A percentile compares a stretch with the other conserved stretches of the same genome.
phyloP scores from a whole-genome alignment of 352 stramenopile species.

The Globisporangium radiosum region DNA sequence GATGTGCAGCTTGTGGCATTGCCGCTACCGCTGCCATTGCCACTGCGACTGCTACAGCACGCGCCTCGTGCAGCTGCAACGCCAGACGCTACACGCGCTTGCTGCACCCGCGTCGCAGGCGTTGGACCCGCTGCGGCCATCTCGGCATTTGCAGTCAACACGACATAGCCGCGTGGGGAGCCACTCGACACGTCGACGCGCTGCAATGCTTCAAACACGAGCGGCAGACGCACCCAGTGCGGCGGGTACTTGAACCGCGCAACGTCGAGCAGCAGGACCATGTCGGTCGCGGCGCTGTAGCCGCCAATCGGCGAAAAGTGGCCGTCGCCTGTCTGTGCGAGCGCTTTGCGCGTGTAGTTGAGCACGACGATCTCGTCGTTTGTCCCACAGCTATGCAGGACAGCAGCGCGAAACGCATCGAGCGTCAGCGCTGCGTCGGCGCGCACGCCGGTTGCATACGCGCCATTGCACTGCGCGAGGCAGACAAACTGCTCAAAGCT shows the following conservation, averaged over 20 bases:
- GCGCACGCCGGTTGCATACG: slow-evolving; percentile 38
- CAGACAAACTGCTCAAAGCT: slow-evolving; percentile 66
- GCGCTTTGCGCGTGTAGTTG: slow-evolving; percentile 88
- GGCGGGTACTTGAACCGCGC: slow-evolving; percentile 96
- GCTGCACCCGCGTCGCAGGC: slow-evolving; percentile 1
- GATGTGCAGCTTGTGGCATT: no score
- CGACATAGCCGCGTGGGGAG: slow-evolving; percentile 15
- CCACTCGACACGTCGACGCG: slow-evolving; percentile 36
- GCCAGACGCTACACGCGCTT: not conserved
- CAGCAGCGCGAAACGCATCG: slow-evolving; percentile 47
- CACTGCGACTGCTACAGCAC: no score
- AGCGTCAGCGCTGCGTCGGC: slow-evolving; percentile 44
- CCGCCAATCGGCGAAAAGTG: slow-evolving; percentile 96
- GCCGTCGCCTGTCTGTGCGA: slow-evolving; percentile 93
- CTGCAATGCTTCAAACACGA: slow-evolving; percentile 49
- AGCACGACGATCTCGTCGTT: slow-evolving; percentile 87
- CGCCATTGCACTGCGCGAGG: slow-evolving; percentile 55
- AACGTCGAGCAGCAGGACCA: slow-evolving; percentile 95
- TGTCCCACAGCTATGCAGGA: slow-evolving; percentile 67
- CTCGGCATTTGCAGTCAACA: slow-evolving; percentile 7
- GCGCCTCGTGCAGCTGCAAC: no score
- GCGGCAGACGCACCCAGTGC: slow-evolving; percentile 64
- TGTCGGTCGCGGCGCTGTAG: slow-evolving; percentile 88
- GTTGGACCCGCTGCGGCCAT: not conserved
- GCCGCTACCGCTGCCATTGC: no score